These are phyloP conservation scores for Cyberlindnera suaveolens DNA, from an alignment of 805 yeast genomes.

Conservation along the genomic window DNA sequence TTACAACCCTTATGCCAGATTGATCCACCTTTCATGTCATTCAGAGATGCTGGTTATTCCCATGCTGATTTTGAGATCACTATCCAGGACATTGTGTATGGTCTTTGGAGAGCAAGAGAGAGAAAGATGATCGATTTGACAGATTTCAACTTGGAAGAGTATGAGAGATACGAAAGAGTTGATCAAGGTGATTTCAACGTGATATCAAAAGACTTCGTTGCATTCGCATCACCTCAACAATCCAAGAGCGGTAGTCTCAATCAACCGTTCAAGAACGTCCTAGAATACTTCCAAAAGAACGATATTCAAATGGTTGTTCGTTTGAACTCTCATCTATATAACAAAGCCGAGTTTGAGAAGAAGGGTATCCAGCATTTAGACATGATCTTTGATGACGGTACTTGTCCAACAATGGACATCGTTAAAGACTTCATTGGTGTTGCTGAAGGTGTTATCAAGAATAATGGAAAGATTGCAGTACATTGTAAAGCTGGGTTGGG, in stretches of 20 bases:
- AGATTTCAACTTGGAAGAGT: constrained; percentile 83
- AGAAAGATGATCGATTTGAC: constrained; percentile 83
- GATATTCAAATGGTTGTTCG: constrained; percentile 88
- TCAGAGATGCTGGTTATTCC: constrained; percentile 96
- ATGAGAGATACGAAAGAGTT: constrained; percentile 90
- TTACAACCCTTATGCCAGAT: constrained; percentile 89
- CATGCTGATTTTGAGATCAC: constrained; percentile 90
- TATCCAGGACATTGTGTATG: constrained; percentile 92
- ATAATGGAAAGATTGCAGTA: constrained; percentile 94
- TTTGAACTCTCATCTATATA: constrained; percentile 86
- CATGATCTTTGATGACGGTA: constrained; percentile 96
- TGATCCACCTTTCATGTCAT: constrained; percentile 90
- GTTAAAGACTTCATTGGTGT: constrained; percentile 93
- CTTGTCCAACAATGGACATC: constrained; percentile 92
- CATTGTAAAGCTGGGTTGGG: constrained; percentile 99
- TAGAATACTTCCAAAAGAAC: constrained; percentile 64
- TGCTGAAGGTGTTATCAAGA: constrained; percentile 78
- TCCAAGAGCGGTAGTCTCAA: constrained; percentile 41
- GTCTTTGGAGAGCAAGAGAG: constrained; percentile 96
- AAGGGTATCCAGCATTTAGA: constrained; percentile 86
- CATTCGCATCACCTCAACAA: constrained; percentile 95
- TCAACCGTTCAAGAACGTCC: constrained; percentile 76
- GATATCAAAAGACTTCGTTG: constrained; percentile 88
- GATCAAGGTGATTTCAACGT: constrained; percentile 96
- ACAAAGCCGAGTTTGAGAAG: constrained; percentile 74